phyloP scores from a whole-genome alignment of 306 rosid species.

The Trifolium subterraneum region DNA sequence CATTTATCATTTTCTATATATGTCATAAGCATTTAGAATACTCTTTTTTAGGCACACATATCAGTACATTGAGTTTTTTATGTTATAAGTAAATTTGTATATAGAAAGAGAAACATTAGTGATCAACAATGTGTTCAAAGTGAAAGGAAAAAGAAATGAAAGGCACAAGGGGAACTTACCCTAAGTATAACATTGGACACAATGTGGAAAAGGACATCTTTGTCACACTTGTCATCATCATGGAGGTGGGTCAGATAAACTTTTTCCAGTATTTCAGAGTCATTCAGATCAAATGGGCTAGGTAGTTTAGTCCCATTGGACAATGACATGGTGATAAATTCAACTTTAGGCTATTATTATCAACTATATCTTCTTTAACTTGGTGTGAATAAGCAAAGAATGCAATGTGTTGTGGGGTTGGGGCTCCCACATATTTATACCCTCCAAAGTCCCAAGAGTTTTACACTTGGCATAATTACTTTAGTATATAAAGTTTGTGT shows the following conservation, averaged over 20 bases:
- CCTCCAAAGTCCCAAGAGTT: conserved; percentile 15
- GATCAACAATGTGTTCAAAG: not conserved
- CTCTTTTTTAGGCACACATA: not conserved
- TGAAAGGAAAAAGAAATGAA: not conserved
- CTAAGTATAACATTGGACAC: conserved; percentile 40
- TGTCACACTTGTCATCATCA: conserved; percentile 42
- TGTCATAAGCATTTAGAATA: not conserved
- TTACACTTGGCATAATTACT: conserved; percentile 44
- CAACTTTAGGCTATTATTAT: not conserved
- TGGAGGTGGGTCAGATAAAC: conserved; percentile 48
- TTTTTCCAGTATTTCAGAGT: conserved; percentile 42
- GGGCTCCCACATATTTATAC: conserved; percentile 29
- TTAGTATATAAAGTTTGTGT: conserved; percentile 4
- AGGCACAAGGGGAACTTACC: conserved; percentile 16
- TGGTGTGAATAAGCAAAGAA: conserved; percentile 1
- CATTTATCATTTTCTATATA: not conserved
- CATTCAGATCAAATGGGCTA: conserved; percentile 32
- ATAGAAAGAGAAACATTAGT: not conserved
- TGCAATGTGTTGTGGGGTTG: conserved; percentile 28
- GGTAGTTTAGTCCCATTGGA: conserved; percentile 32
- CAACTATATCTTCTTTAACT: not conserved
- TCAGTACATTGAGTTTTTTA: not conserved
- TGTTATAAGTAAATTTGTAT: not conserved
- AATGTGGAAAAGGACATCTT: conserved; percentile 35
- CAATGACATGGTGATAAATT: conserved; percentile 39